A percentile compares a stretch with the other conserved stretches of the same genome.
phyloP scores from a whole-genome alignment of 768 basidiomycete genomes.

The Russula sp. region DNA sequence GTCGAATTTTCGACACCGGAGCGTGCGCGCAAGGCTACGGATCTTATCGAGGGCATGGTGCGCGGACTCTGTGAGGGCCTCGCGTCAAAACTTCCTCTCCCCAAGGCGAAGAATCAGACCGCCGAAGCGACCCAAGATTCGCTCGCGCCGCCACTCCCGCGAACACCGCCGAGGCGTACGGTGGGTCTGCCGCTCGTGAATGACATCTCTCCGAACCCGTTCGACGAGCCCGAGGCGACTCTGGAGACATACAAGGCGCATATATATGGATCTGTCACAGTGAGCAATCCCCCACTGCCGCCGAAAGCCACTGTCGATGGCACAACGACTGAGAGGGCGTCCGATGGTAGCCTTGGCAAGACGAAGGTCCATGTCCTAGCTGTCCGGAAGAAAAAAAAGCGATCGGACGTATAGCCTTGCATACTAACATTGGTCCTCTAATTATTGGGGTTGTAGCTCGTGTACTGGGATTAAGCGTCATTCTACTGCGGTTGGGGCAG shows the following conservation, averaged over 20 bases:
- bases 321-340: constrained; percentile 15
- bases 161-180: constrained; percentile 39
- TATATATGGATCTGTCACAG: constrained; percentile 51
- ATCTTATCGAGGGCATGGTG: constrained; percentile 61
- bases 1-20: constrained; percentile 71
- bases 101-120: constrained; percentile 9
- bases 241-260: constrained; percentile 51
- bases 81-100: constrained; percentile 10
- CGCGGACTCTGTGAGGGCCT: constrained; percentile 67
- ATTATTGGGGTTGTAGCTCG: neutral
- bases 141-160: constrained; percentile 37
- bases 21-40: constrained; percentile 59
- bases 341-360: constrained; percentile 15
- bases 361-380: constrained; percentile 49
- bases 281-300: constrained; percentile 40
- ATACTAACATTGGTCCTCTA: too few relatives aligned
- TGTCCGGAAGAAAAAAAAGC: constrained; percentile 46
- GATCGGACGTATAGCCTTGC: constrained; percentile 14
- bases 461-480: neutral
- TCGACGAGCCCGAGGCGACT: constrained; percentile 56
- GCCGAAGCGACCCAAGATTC: neutral
- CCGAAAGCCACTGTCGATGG: constrained; percentile 21
- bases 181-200: constrained; percentile 27
- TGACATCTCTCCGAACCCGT: constrained; percentile 59
- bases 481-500: neutral